These are phyloP conservation scores for Chlamydomonas applanata DNA, from an alignment of 139 green algal genomes.

Conservation along the genomic window DNA sequence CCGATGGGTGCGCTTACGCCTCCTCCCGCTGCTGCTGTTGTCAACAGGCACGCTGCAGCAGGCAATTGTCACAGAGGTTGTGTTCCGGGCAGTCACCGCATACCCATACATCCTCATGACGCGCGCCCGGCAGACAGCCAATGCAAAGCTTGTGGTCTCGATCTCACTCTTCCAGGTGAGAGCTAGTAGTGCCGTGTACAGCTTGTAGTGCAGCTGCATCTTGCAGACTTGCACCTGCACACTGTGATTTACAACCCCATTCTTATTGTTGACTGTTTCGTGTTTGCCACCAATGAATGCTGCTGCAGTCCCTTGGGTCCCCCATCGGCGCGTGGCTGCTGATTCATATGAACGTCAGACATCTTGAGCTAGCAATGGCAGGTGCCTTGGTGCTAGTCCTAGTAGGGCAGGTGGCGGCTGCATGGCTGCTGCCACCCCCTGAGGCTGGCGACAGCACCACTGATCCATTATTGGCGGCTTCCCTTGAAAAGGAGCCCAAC, in stretches of 20 bases:
- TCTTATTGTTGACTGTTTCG: too few species aligned
- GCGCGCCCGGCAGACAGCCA: not conserved
- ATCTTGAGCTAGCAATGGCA: constrained; percentile 9
- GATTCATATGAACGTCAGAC: not conserved
- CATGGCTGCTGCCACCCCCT: not conserved
- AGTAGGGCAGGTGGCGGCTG: not conserved
- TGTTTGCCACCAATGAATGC: too few species aligned
- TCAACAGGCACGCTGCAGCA: constrained; percentile 10
- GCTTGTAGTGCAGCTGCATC: too few species aligned
- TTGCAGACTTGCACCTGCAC: too few species aligned
- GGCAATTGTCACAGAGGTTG: constrained; percentile 1
- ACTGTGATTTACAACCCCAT: too few species aligned
- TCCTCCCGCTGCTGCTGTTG: too few species aligned
- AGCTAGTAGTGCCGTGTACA: too few species aligned
- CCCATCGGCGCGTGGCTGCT: constrained; percentile 12
- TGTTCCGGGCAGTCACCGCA: not conserved
- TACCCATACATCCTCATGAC: constrained; percentile 1
- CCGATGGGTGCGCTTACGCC: too few species aligned
- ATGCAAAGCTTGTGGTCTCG: constrained; percentile 2
- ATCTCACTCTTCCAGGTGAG: constrained; percentile 1
- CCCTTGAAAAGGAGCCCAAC: too few species aligned
- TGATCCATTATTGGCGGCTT: too few species aligned
- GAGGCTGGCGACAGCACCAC: not conserved
- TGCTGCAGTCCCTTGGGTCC: not conserved
- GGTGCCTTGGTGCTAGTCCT: constrained; percentile 5